phyloP scores from a whole-genome alignment of 768 basidiomycete genomes.

The Epithele typhae region DNA sequence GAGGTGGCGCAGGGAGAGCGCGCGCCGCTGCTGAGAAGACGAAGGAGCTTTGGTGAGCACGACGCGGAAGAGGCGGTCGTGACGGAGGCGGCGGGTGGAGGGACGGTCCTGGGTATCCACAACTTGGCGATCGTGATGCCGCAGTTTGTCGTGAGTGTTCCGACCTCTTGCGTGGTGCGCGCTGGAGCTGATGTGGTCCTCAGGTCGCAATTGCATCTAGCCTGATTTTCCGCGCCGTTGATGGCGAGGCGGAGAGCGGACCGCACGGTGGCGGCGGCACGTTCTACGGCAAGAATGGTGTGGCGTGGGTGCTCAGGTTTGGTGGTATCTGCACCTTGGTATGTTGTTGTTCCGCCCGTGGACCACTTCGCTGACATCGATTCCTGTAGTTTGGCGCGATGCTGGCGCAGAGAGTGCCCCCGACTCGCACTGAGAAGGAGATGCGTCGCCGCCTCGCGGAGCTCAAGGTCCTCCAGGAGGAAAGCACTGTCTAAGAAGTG shows the following conservation, averaged over 20 bases:
- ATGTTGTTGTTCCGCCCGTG: conserved; percentile 21
- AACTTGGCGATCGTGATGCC: conserved; percentile 95
- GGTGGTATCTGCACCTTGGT: conserved; percentile 82
- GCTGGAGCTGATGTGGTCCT: conserved; percentile 8
- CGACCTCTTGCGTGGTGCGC: not conserved
- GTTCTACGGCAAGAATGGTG: conserved; percentile 82
- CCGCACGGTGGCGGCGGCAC: conserved; percentile 42
- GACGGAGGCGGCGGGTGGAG: conserved; percentile 63
- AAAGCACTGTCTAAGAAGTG: no score
- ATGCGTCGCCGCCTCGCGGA: conserved; percentile 79
- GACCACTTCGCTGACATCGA: not conserved
- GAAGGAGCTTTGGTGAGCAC: conserved; percentile 52
- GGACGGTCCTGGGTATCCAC: conserved; percentile 91
- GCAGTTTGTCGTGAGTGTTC: conserved; percentile 76
- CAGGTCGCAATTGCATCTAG: conserved; percentile 86
- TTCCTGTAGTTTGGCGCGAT: conserved; percentile 55
- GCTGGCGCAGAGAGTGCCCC: conserved; percentile 78
- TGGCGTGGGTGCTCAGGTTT: conserved; percentile 91
- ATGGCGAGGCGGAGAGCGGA: conserved; percentile 45
- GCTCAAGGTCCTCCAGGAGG: conserved; percentile 72
- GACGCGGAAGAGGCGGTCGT: conserved; percentile 31
- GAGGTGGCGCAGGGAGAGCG: conserved; percentile 17
- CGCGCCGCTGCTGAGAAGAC: conserved; percentile 57
- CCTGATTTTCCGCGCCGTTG: conserved; percentile 78
- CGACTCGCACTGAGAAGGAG: conserved; percentile 86